These are phyloP conservation scores for Leccinum griseonigrum DNA, from an alignment of 1,284 basidiomycete genomes.

Conservation along the genomic window DNA sequence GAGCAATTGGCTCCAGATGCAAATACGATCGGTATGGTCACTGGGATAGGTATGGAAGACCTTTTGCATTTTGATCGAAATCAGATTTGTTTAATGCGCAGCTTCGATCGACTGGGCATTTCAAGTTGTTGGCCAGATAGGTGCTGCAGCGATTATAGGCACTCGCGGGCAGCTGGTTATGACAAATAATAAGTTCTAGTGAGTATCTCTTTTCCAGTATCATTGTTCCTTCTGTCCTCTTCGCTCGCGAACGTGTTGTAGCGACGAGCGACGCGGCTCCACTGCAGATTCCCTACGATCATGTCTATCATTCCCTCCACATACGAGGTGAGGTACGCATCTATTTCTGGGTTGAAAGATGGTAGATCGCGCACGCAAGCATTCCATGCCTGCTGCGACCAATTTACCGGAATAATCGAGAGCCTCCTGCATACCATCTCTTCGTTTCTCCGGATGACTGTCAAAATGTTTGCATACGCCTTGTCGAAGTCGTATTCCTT, in stretches of 20 bases:
- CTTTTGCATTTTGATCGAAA: background rate
- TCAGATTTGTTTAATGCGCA: background rate
- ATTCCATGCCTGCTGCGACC: background rate
- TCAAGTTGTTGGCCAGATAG: constrained; percentile 33
- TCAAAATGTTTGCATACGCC: background rate
- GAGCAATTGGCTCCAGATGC: constrained; percentile 27
- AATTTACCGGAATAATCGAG: background rate
- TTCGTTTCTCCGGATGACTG: background rate
- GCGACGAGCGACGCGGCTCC: background rate
- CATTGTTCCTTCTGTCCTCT: background rate
- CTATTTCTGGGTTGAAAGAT: background rate
- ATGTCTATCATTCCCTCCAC: background rate
- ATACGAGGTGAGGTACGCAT: background rate
- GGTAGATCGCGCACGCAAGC: background rate
- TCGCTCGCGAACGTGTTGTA: background rate
- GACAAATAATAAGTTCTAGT: constrained; percentile 33
- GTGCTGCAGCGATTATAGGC: constrained; percentile 37
- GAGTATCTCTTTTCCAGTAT: constrained; percentile 2
- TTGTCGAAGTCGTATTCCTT: background rate
- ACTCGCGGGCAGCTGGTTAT: constrained; percentile 29
- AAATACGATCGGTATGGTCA: constrained; percentile 39
- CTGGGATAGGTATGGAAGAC: constrained; percentile 24
- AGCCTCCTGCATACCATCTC: background rate
- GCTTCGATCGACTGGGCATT: constrained; percentile 46
- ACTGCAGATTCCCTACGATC: background rate